phyloP scores from a whole-genome alignment of 768 basidiomycete species.

The Rhodosporidiobolus sp. region DNA sequence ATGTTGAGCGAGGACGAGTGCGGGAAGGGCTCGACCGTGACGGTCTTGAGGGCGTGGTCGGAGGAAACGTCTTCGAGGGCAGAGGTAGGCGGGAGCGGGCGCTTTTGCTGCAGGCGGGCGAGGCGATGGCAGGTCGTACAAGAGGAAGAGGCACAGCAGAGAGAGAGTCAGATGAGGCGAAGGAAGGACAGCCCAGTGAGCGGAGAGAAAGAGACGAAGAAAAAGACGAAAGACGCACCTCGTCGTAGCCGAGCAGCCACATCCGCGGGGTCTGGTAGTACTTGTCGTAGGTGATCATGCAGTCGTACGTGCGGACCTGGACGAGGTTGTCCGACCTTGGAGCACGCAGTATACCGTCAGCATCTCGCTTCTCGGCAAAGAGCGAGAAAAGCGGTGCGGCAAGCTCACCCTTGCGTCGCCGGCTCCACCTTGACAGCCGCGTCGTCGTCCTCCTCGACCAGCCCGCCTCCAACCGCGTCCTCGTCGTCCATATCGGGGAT shows the following conservation, averaged over 20 bases:
- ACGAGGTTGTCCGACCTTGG: constrained; percentile 54
- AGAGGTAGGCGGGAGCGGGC: constrained; percentile 78
- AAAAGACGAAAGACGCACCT: constrained; percentile 57
- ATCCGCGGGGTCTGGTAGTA: constrained; percentile 98
- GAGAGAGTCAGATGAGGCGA: too few species aligned
- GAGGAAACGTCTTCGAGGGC: constrained; percentile 97
- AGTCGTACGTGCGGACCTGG: constrained; percentile 96
- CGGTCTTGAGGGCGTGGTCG: constrained; percentile 96
- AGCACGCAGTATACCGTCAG: neutral
- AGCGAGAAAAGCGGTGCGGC: constrained; percentile 13
- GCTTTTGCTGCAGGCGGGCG: constrained; percentile 81
- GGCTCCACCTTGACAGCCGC: constrained; percentile 57
- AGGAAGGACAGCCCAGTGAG: too few species aligned
- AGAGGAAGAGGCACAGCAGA: neutral
- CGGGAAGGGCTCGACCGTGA: constrained; percentile 98
- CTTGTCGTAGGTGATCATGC: constrained; percentile 99
- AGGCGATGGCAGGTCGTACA: too few species aligned
- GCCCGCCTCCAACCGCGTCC: constrained; percentile 48
- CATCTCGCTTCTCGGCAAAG: neutral
- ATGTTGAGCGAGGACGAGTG: constrained; percentile 74
- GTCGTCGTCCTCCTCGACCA: constrained; percentile 78
- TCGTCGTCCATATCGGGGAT: constrained; percentile 96
- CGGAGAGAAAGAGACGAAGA: neutral
- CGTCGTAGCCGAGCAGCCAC: constrained; percentile 96
- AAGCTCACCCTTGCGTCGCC: neutral